Base-by-base conservation (phyloP, 805 yeast genomes). In the Lachancea kluyveri region DNA sequence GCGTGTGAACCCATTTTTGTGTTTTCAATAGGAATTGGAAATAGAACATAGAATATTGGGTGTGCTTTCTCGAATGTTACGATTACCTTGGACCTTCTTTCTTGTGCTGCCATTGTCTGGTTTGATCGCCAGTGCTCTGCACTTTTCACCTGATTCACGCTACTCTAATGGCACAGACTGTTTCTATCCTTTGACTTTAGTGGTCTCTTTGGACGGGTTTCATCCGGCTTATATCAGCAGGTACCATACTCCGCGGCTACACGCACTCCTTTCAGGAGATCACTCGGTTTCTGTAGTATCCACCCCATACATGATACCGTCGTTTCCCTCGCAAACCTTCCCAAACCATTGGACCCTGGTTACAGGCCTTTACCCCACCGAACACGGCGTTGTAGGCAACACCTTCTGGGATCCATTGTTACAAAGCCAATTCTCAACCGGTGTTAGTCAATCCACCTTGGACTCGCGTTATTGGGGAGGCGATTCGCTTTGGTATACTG, bases 331-430 rank as follows among this genome's bases (percentile, higher is more conserved):
- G 1, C 81, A 85, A 15, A 83, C 95, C 1, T 84, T 85, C 46
- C 92, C 95, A 1, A 88, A 90, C 53, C 95, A 87, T 56, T 90
- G 94, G 90, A 77, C 95, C 0, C 54, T 88, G 42, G 79, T 81
- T 1, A 90, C 96, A 0, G 97, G 97, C 0, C 59, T 83, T 25
- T 72, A 77, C 37, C 96, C 96, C 1, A 67, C 77, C 3, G 73
- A 77, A 34, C 95, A 88, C 57, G 96, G 96, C 1, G 81, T 90
- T 17, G 81, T 88, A 2, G 87, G 47, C 15, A 43, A 48, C 28
- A 28, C 29, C 17, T 46, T 45, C 22, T 40, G 40, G 42, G 95
- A 85, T 45, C 77, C 86, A 1, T 43, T 34, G 1, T 40, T 68
- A 17, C 50, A 68, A 3, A 68, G 65, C 35, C 73, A 72, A 44